Evolutionary conservation across 2,329 filamentous ascomycete genomes (phyloP), one percentile per base, ranked within the genome.

Genomic region (Graphilbum sp.): DNA sequence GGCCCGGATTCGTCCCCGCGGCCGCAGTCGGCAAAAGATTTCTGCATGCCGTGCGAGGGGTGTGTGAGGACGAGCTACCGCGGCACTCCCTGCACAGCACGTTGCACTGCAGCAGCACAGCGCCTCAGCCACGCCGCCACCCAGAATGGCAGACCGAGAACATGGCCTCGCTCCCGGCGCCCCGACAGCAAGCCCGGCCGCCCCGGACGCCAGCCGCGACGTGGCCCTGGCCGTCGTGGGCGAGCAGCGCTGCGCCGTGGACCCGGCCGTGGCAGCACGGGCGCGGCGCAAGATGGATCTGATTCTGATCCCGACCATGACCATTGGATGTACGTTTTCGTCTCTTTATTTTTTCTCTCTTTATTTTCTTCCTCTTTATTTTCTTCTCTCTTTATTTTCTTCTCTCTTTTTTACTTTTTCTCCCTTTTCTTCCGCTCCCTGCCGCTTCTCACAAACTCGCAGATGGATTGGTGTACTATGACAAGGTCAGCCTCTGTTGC

Each of bases 381-480:
- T 13, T n/a, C n/a, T n/a, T n/a, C n/a, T n/a, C n/a, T n/a, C n/a
- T n/a, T n/a, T 12, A 25, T 25, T 7, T 25, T 12, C 23, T 7
- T 25, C 12, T 25, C 23, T 7, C 23, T 25, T 25, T 12, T 7
- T 12, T 25, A 12, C 23, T 25, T 25, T 25, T 25, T 7, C 23
- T n/a, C n/a, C n/a, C n/a, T n/a, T n/a, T n/a, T n/a, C n/a, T n/a
- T n/a, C n/a, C n/a, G n/a, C n/a, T n/a, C n/a, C n/a, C n/a, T n/a
- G 12, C 7, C 7, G 23, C 23, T 25, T 25, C 35, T 32, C 15
- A 37, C 29, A 4, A 7, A 19, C 13, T 16, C 33, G 31, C 41
- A 69, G 69, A 80, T 54, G 75, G 75, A 3, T 59, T 81, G 25
- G 75, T 80, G 0, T 80, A 79, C 54, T 79, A 79, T 50, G 76